Evolutionary conservation across 2,329 filamentous ascomycete species (phyloP).

Genomic region (Pestalotiopsis sp.): DNA sequence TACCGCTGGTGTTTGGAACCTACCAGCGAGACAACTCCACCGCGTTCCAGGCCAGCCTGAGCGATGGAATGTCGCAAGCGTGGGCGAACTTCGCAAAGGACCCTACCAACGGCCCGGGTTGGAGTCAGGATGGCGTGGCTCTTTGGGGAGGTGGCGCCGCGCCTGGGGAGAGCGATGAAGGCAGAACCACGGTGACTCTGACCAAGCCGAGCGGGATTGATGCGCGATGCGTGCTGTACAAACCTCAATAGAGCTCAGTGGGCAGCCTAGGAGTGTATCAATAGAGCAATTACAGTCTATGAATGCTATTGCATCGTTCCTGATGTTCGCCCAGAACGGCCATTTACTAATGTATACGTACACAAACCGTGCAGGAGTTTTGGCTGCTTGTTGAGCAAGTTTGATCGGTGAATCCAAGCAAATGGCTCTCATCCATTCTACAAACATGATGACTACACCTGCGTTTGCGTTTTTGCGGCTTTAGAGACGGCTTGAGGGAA

Average conservation of each 20-base stretch:
- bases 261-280: too few relatives aligned
- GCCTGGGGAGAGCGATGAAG: conserved; percentile 1
- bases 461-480: too few relatives aligned
- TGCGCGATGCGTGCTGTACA: conserved; percentile 2
- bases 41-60: conserved; percentile 20
- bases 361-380: too few relatives aligned
- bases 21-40: conserved; percentile 25
- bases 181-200: background rate
- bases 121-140: background rate
- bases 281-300: too few relatives aligned
- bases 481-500: too few relatives aligned
- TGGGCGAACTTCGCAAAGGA: conserved; percentile 25
- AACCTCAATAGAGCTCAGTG: background rate
- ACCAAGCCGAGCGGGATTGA: background rate
- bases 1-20: conserved; percentile 34
- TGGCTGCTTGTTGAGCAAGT: too few relatives aligned
- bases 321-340: too few relatives aligned
- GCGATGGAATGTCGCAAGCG: conserved; percentile 27
- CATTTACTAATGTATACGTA: too few relatives aligned
- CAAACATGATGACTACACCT: too few relatives aligned
- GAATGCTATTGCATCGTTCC: too few relatives aligned
- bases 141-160: background rate
- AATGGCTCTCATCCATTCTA: too few relatives aligned
- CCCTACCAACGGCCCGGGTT: conserved; percentile 14
- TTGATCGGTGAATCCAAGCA: too few relatives aligned